Conservation (phyloP, 441 rosid species). For the Macaranga tanarius region DNA sequence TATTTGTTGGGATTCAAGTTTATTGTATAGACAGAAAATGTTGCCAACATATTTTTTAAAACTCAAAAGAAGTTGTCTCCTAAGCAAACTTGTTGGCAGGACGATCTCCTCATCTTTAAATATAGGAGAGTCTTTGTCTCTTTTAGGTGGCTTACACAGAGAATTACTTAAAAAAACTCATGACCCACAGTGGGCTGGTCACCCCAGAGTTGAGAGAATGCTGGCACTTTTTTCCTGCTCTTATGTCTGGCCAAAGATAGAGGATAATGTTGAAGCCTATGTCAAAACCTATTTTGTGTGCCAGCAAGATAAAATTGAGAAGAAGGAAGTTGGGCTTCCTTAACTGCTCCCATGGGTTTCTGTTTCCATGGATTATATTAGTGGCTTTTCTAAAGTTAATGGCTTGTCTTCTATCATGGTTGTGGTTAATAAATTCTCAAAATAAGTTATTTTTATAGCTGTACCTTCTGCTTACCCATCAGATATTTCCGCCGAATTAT, state of each 20-base stretch:
- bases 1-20: neutral
- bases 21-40: neutral
- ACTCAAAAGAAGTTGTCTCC: neutral
- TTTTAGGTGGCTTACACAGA: neutral
- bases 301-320: neutral
- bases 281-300: neutral
- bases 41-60: neutral
- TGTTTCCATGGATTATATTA: no score
- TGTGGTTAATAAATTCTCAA: no score
- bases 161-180: neutral
- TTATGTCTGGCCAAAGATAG: neutral
- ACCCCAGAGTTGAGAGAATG: neutral
- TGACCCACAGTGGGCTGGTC: neutral
- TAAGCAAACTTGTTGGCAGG: neutral
- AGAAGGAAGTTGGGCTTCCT: neutral
- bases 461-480: rapidly evolving
- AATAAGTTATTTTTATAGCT: no score
- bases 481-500: neutral
- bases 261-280: neutral
- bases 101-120: no score
- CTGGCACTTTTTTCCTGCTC: neutral
- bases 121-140: no score
- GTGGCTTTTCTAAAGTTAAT: no score
- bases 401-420: no score
- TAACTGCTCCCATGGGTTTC: neutral